These are phyloP conservation scores for Mrakia blollopis DNA, from an alignment of 768 basidiomycete genomes.

Conservation along the genomic window DNA sequence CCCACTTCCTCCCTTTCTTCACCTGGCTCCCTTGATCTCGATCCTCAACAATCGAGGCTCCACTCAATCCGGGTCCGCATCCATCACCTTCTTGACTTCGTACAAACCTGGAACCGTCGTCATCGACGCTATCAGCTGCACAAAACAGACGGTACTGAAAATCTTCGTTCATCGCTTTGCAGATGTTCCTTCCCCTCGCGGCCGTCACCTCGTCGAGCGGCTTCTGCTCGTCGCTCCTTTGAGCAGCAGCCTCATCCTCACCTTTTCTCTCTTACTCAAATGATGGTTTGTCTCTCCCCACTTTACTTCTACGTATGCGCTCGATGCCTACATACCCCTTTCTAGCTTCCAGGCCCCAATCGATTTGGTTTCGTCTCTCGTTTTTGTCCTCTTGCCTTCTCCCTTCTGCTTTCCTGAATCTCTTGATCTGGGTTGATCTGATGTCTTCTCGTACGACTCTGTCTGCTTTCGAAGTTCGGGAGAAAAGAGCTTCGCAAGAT, in stretches of 20 bases:
- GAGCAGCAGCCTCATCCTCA: not conserved
- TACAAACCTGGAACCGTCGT: conserved; percentile 21
- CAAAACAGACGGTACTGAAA: not conserved
- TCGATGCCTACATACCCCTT: too few species aligned
- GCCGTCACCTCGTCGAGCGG: not conserved
- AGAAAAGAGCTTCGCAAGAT: too few species aligned
- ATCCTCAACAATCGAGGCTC: conserved; percentile 24
- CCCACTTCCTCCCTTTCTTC: not conserved
- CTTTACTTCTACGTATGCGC: too few species aligned
- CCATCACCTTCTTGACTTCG: not conserved
- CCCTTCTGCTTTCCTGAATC: too few species aligned
- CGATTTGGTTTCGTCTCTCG: too few species aligned
- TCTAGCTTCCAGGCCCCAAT: too few species aligned
- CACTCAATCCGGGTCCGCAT: not conserved
- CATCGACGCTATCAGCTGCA: conserved; percentile 16
- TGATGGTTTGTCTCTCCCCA: too few species aligned
- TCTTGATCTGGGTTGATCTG: too few species aligned
- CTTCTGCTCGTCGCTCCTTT: not conserved
- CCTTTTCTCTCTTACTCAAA: not conserved
- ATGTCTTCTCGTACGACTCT: too few species aligned
- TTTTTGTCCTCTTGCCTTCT: too few species aligned
- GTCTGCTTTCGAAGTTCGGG: too few species aligned
- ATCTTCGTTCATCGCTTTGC: not conserved
- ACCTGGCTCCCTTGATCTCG: conserved; percentile 20
- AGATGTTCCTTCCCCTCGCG: conserved; percentile 25